Conservation (phyloP, 2,329 filamentous ascomycete genomes). For the Proliferodiscus dingleyae region DNA sequence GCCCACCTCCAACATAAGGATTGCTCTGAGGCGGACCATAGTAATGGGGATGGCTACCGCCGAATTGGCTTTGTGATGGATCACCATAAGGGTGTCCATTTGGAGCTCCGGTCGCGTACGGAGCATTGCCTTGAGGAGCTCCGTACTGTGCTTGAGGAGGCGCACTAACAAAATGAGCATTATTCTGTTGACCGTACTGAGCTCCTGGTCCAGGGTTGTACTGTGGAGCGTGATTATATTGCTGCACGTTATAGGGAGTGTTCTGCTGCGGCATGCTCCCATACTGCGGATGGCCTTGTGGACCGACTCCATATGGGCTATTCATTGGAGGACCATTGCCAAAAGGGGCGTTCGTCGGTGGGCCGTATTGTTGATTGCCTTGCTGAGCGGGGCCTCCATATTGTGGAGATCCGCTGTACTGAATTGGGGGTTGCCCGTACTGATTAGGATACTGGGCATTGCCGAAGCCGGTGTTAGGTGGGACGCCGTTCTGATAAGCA, state of each 20-base stretch:
- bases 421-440: neutral
- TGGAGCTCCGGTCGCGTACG: constrained; percentile 1
- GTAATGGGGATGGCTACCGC: neutral
- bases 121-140: neutral
- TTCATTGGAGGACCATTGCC: constrained; percentile 1
- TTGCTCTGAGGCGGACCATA: constrained; percentile 2
- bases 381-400: constrained; percentile 8
- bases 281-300: constrained; percentile 13
- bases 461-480: neutral
- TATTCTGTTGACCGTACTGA: constrained; percentile 1
- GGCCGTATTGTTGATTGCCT: constrained; percentile 6
- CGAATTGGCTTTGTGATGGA: constrained; percentile 5
- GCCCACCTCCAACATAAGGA: constrained; percentile 1
- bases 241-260: constrained; percentile 2
- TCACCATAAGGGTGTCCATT: constrained; percentile 4
- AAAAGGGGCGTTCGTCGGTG: constrained; percentile 5
- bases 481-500: constrained; percentile 5
- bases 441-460: constrained; percentile 1
- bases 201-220: neutral
- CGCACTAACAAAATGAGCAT: neutral
- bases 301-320: constrained; percentile 6
- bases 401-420: constrained; percentile 5
- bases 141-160: neutral
- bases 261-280: constrained; percentile 8
- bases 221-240: constrained; percentile 1